Conservation (phyloP, 208 protist genomes). For the Wallacemonas sp. region DNA sequence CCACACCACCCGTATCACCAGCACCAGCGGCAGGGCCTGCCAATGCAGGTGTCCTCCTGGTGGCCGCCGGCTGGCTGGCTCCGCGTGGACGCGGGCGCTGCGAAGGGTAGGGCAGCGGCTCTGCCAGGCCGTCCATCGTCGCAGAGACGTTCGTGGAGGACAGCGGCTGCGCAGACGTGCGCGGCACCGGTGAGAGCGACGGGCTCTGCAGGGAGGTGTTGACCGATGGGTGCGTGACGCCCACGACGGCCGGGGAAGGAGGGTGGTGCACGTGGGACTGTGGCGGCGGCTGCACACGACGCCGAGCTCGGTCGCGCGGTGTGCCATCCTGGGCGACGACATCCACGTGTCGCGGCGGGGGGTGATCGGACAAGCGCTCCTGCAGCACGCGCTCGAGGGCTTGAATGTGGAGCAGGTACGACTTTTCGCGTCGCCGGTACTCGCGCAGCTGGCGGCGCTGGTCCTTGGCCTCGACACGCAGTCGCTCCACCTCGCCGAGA, state of each 20-base stretch:
- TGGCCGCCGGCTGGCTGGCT: not conserved
- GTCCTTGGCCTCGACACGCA: constrained; percentile 16
- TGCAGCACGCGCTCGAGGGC: constrained; percentile 14
- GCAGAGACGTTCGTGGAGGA: constrained; percentile 6
- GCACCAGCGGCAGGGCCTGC: too few species aligned
- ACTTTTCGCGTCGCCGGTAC: constrained; percentile 9
- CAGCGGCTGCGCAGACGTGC: constrained; percentile 5
- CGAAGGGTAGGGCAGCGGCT: not conserved
- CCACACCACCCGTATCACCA: too few species aligned
- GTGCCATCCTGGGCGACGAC: too few species aligned
- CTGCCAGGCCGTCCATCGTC: not conserved
- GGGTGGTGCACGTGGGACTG: not conserved
- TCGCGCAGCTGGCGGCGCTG: constrained; percentile 12
- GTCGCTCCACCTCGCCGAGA: constrained; percentile 14
- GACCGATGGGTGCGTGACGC: not conserved
- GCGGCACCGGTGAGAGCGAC: constrained; percentile 11
- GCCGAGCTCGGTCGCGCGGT: not conserved
- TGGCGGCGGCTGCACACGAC: not conserved
- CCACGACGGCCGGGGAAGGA: not conserved
- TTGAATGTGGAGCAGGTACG: constrained; percentile 15
- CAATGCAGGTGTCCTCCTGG: too few species aligned
- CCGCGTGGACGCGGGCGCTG: not conserved
- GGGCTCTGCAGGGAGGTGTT: constrained; percentile 4
- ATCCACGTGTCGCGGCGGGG: too few species aligned
- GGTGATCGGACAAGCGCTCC: not conserved